These are phyloP conservation scores for Arthrobotrys entomopaga DNA, from an alignment of 2,329 filamentous ascomycete species.

Conservation along the genomic window DNA sequence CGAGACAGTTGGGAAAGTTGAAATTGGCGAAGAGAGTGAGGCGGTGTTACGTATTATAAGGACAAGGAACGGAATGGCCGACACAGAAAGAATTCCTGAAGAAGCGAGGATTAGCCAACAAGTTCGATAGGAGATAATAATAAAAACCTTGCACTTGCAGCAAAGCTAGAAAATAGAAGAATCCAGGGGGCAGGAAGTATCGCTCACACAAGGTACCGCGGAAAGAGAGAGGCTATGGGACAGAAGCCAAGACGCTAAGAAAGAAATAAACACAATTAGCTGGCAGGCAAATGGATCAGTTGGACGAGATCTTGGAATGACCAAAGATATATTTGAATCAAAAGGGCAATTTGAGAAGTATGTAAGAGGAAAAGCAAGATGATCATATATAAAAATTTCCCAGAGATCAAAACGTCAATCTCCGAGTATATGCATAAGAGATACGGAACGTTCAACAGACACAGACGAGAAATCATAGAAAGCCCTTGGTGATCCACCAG, in stretches of 20 bases:
- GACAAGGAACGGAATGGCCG: slow-evolving; percentile 28
- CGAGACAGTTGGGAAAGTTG: slow-evolving; percentile 11
- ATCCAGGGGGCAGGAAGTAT: slow-evolving; percentile 12
- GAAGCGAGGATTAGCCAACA: slow-evolving; percentile 32
- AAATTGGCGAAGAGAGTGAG: slow-evolving; percentile 17
- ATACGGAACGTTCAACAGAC: not conserved
- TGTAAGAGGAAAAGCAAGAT: too few species aligned
- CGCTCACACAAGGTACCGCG: slow-evolving; percentile 8
- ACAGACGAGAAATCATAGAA: not conserved
- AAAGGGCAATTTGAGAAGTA: too few species aligned
- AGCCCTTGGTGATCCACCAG: slow-evolving; percentile 3
- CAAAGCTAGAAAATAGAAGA: slow-evolving; percentile 30
- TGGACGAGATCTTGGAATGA: slow-evolving; percentile 5
- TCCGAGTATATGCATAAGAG: too few species aligned
- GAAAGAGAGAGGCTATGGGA: slow-evolving; percentile 18
- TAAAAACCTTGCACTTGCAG: not conserved
- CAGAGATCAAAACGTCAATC: too few species aligned
- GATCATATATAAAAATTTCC: too few species aligned
- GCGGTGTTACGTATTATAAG: slow-evolving; percentile 23
- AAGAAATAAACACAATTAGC: slow-evolving; percentile 23
- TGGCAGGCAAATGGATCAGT: slow-evolving; percentile 21
- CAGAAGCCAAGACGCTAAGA: slow-evolving; percentile 5
- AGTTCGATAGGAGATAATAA: slow-evolving; percentile 10
- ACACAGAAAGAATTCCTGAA: slow-evolving; percentile 16
- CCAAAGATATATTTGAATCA: too few species aligned